Percentiles rank a stretch among this genome's conserved stretches.
phyloP scores from a whole-genome alignment of 2,329 filamentous ascomycete species.

The Alternaria sp. region DNA sequence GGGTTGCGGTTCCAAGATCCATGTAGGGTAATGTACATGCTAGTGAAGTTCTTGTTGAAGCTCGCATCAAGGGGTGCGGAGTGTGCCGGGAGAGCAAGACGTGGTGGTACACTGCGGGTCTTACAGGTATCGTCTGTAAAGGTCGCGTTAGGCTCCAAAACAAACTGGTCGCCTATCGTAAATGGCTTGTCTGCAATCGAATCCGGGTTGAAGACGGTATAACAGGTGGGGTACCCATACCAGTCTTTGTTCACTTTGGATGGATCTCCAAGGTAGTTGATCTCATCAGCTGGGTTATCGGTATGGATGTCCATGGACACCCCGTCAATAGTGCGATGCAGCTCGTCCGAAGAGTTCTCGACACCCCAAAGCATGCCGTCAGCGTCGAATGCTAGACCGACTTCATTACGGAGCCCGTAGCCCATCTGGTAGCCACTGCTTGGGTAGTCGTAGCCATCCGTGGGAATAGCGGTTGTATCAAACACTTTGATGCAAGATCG shows the following conservation, averaged over 20 bases:
- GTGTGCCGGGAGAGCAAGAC: constrained; percentile 31
- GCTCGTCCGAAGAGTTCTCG: constrained; percentile 71
- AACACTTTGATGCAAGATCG: constrained; percentile 69
- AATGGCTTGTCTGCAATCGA: constrained; percentile 32
- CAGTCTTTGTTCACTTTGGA: constrained; percentile 55
- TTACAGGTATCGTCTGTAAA: constrained; percentile 35
- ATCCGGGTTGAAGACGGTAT: constrained; percentile 61
- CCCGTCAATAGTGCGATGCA: constrained; percentile 58
- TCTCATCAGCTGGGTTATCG: constrained; percentile 74
- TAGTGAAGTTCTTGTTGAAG: constrained; percentile 32
- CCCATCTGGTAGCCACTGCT: constrained; percentile 59
- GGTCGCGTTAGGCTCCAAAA: constrained; percentile 37
- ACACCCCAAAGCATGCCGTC: constrained; percentile 54
- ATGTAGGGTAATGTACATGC: constrained; percentile 37
- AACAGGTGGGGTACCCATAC: constrained; percentile 74
- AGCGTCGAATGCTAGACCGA: constrained; percentile 61
- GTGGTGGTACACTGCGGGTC: constrained; percentile 19
- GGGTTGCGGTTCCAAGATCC: constrained; percentile 36
- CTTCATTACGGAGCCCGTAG: constrained; percentile 74
- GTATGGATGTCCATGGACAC: constrained; percentile 64
- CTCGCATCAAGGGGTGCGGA: constrained; percentile 36
- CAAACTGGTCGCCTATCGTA: constrained; percentile 36
- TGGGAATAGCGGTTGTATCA: constrained; percentile 49
- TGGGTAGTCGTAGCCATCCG: constrained; percentile 49
- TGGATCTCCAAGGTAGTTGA: constrained; percentile 70